Evolutionary conservation across 2,329 filamentous ascomycete species (phyloP).

Genomic region (Aurifilum marmelostoma): DNA sequence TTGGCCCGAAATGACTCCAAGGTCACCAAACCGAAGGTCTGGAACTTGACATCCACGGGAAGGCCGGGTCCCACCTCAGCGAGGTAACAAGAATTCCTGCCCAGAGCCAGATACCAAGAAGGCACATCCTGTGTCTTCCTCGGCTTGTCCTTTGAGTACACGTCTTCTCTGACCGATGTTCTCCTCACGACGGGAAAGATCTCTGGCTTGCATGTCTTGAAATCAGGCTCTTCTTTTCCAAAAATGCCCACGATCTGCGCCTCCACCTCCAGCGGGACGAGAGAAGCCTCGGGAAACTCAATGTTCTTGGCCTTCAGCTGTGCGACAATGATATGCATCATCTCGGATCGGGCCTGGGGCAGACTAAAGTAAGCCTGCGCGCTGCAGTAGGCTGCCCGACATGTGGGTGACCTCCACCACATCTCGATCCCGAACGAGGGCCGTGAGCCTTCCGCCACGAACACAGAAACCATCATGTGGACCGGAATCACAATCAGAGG

Average conservation of each 20-base stretch:
- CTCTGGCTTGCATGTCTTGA: constrained; percentile 41
- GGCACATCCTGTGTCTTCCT: constrained; percentile 54
- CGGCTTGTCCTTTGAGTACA: constrained; percentile 45
- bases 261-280: constrained; percentile 52
- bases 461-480: constrained; percentile 55
- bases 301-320: constrained; percentile 43
- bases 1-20: constrained; percentile 56
- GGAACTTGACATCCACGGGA: constrained; percentile 51
- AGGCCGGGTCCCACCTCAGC: constrained; percentile 54
- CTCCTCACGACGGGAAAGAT: constrained; percentile 59
- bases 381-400: constrained; percentile 50
- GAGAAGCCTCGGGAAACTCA: constrained; percentile 40
- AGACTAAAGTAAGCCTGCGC: constrained; percentile 54
- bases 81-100: constrained; percentile 56
- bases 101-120: constrained; percentile 59
- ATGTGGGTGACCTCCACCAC: constrained; percentile 56
- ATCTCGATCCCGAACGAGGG: constrained; percentile 58
- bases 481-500: constrained; percentile 51
- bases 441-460: constrained; percentile 53
- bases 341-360: constrained; percentile 53
- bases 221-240: constrained; percentile 47
- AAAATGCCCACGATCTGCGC: constrained; percentile 51
- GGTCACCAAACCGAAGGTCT: constrained; percentile 56
- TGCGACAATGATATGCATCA: constrained; percentile 49
- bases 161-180: constrained; percentile 41